phyloP scores from a whole-genome alignment of 2,329 filamentous ascomycete genomes.

The Aspergillus phoenicis region DNA sequence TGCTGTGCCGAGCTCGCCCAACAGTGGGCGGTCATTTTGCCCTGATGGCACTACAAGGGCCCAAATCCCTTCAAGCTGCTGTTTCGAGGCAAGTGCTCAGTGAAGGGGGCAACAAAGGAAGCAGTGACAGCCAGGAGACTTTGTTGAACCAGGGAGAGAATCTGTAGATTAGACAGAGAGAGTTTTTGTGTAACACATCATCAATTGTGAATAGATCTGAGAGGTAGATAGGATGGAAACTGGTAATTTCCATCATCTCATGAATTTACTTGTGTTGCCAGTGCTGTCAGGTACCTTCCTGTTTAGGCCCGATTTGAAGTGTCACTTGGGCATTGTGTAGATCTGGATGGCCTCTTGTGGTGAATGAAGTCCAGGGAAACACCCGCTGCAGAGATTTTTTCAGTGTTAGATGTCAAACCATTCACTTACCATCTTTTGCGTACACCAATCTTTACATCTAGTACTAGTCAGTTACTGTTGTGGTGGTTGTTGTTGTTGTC shows the following conservation, averaged over 20 bases:
- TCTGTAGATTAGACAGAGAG: conserved; percentile 7
- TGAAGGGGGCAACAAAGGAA: not conserved
- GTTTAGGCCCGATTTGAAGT: not conserved
- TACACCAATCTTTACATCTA: no score
- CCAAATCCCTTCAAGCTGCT: conserved; percentile 24
- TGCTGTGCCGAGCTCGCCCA: conserved; percentile 43
- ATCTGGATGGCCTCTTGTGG: not conserved
- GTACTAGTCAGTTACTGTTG: no score
- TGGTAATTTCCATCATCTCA: no score
- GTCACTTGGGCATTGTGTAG: not conserved
- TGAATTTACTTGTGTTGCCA: no score
- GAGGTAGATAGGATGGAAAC: not conserved
- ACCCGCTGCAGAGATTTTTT: no score
- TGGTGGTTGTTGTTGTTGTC: not conserved
- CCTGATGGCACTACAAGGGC: conserved; percentile 41
- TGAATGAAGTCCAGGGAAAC: no score
- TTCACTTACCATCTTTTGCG: no score
- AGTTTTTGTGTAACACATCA: no score
- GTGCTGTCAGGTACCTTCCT: not conserved
- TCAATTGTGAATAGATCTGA: not conserved
- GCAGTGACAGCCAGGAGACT: not conserved
- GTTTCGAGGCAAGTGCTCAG: conserved; percentile 11
- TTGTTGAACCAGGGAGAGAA: conserved; percentile 20
- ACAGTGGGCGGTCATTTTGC: conserved; percentile 50
- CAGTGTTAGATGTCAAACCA: no score